These are phyloP conservation scores for Penicillium olsonii DNA, from an alignment of 2,329 filamentous ascomycete species.

Conservation along the genomic window DNA sequence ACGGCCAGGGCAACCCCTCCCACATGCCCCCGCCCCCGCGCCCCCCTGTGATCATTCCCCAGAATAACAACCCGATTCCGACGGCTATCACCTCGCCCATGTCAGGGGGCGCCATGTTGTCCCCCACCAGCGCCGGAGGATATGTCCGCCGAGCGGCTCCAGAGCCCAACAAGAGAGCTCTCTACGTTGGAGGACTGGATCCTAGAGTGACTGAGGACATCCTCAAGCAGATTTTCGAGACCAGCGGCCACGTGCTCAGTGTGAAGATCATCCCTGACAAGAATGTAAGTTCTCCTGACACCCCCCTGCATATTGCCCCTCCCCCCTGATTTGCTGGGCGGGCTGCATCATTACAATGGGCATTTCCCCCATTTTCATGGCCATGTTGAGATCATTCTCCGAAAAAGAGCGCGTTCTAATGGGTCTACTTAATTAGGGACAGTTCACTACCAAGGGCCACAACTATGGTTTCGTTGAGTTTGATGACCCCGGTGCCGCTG, in stretches of 20 bases:
- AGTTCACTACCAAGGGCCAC: constrained; percentile 81
- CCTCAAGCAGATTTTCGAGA: constrained; percentile 96
- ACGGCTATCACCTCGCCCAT: constrained; percentile 88
- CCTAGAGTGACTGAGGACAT: constrained; percentile 95
- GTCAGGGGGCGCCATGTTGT: constrained; percentile 72
- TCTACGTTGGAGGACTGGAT: constrained; percentile 94
- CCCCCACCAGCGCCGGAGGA: constrained; percentile 77
- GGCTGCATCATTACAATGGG: neutral
- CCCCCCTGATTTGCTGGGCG: neutral
- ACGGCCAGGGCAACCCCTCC: constrained; percentile 66
- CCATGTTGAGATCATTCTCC: neutral
- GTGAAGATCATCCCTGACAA: constrained; percentile 99
- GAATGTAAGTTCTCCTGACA: constrained; percentile 69
- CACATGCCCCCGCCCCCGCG: constrained; percentile 91
- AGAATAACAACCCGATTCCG: constrained; percentile 94
- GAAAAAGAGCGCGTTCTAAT: neutral
- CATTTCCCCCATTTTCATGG: neutral
- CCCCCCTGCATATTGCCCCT: constrained; percentile 8
- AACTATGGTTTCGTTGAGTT: constrained; percentile 99
- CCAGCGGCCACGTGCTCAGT: constrained; percentile 94
- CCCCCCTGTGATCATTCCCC: constrained; percentile 80
- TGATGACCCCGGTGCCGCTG: constrained; percentile 93
- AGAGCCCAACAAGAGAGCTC: constrained; percentile 95
- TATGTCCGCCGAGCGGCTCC: constrained; percentile 88
- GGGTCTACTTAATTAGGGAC: constrained; percentile 7